Conservation (phyloP, 441 rosid genomes). For the Breynia disticha region DNA sequence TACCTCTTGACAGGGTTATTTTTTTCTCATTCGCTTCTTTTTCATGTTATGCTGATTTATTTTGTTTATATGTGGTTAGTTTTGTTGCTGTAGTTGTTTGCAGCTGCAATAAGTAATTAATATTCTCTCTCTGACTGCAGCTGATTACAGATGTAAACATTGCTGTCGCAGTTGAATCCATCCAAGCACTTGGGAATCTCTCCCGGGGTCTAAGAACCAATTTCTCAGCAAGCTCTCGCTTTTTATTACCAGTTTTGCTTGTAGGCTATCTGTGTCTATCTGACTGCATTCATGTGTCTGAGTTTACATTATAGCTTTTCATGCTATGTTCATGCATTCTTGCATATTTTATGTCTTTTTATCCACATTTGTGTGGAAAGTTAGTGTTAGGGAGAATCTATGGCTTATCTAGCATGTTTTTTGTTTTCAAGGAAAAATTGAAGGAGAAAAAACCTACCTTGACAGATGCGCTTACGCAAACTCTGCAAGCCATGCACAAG, state of each 20-base stretch:
- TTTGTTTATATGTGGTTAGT: conserved; percentile 1
- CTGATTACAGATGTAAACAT: conserved; percentile 92
- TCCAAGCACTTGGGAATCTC: conserved; percentile 97
- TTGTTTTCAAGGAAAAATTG: conserved; percentile 89
- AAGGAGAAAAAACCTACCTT: conserved; percentile 93
- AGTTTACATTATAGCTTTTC: not conserved
- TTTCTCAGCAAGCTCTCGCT: conserved; percentile 89
- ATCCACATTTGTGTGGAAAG: not conserved
- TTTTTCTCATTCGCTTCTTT: too few species aligned
- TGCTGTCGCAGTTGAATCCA: conserved; percentile 95
- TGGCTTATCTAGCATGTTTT: not conserved
- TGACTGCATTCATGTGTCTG: not conserved
- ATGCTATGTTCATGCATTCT: not conserved
- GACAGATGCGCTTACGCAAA: conserved; percentile 70
- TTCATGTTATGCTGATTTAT: not conserved
- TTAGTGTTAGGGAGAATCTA: too few species aligned
- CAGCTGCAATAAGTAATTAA: conserved; percentile 2
- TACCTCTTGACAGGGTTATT: too few species aligned
- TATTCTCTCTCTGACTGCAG: conserved; percentile 37
- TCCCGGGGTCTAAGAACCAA: conserved; percentile 86
- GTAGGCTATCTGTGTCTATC: conserved; percentile 26
- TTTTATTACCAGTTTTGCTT: conserved; percentile 78
- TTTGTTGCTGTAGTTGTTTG: too few species aligned
- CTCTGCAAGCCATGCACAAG: conserved; percentile 87
- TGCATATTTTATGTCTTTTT: too few species aligned